phyloP scores from a whole-genome alignment of 345 rosid species.

The Eucalyptus curtisii region DNA sequence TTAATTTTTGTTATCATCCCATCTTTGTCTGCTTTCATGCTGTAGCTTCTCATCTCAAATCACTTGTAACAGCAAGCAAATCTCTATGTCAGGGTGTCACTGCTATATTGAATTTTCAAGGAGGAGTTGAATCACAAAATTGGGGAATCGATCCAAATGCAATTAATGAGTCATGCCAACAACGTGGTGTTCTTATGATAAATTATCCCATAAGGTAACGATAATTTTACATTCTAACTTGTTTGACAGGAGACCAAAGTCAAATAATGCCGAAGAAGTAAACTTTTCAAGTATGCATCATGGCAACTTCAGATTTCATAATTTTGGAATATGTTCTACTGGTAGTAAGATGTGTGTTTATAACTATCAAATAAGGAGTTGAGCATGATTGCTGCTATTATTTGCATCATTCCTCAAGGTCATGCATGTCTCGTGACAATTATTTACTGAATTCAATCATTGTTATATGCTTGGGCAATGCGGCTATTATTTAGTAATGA shows the following conservation, averaged over 20 bases:
- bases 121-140: constrained; percentile 74
- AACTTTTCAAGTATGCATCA: background rate
- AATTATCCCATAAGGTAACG: constrained; percentile 71
- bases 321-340: background rate
- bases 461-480: background rate
- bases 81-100: constrained; percentile 57
- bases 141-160: constrained; percentile 60
- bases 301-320: background rate
- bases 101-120: constrained; percentile 76
- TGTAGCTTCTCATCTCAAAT: background rate
- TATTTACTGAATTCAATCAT: background rate
- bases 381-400: background rate
- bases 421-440: background rate
- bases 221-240: background rate
- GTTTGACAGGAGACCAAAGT: background rate
- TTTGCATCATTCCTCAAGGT: background rate
- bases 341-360: background rate
- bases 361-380: background rate
- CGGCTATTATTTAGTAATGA: background rate
- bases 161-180: constrained; percentile 70
- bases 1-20: background rate
- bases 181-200: constrained; percentile 60
- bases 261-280: background rate
- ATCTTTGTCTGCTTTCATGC: background rate
- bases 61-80: background rate